Conservation (phyloP, 441 rosid genomes). For the Jatropha podagrica region DNA sequence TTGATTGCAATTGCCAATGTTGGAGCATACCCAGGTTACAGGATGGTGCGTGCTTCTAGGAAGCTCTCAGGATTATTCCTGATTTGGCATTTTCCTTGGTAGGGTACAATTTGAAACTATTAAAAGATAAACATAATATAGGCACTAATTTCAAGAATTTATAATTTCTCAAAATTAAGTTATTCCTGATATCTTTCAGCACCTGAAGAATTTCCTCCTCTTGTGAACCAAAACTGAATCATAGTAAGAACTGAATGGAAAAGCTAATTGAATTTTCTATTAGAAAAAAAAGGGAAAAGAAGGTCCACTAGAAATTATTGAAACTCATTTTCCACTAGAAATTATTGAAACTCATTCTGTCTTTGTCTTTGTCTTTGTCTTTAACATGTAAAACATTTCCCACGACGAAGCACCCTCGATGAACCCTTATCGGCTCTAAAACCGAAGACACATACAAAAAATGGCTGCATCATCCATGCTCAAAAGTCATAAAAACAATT, state of each 20-base stretch:
- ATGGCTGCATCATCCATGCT: not conserved
- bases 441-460: no score
- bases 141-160: not conserved
- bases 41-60: slow-evolving; percentile 16
- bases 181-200: no score
- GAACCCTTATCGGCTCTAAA: not conserved
- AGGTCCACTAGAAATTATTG: not conserved
- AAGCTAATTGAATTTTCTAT: no score
- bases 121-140: not conserved
- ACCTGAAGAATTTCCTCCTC: no score
- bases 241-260: not conserved
- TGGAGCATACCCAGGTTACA: slow-evolving; percentile 2
- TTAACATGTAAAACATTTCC: not conserved
- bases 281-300: not conserved
- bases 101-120: not conserved
- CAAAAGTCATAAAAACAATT: not conserved
- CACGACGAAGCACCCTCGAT: not conserved
- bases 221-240: no score
- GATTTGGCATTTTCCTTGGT: slow-evolving; percentile 6
- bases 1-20: not conserved
- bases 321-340: not conserved
- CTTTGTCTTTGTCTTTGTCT: not conserved
- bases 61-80: slow-evolving; percentile 9
- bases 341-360: not conserved
- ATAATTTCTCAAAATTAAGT: no score